Evolutionary conservation across 2,329 filamentous ascomycete species (phyloP).

Genomic region (Cladosporium austrohemisphaericum): DNA sequence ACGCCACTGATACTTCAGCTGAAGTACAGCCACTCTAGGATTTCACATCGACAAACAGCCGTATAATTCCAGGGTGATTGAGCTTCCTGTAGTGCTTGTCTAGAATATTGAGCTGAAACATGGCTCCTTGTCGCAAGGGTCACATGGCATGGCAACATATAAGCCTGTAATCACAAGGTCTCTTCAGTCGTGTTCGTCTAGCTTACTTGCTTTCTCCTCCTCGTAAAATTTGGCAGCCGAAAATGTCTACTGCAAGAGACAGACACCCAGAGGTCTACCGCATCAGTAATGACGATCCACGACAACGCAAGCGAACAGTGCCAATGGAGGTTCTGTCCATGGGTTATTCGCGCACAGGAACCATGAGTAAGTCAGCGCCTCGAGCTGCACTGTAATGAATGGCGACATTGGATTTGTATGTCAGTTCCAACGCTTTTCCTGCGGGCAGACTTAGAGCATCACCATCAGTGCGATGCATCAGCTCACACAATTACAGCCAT

Average conservation of each 20-base stretch:
- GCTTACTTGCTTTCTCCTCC: not conserved
- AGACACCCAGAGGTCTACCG: not conserved
- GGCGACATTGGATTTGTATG: not conserved
- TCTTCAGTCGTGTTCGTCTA: too few species aligned
- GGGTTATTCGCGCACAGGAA: conserved; percentile 26
- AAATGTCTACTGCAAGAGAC: not conserved
- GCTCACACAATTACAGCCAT: conserved; percentile 1
- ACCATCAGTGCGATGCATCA: not conserved
- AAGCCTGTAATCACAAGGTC: too few species aligned
- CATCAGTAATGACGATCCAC: not conserved
- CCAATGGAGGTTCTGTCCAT: conserved; percentile 24
- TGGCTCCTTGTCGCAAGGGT: too few species aligned
- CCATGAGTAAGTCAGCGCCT: conserved; percentile 17
- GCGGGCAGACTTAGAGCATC: not conserved
- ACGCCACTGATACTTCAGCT: too few species aligned
- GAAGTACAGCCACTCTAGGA: too few species aligned
- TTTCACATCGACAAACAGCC: too few species aligned
- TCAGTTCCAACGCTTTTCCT: conserved; percentile 18
- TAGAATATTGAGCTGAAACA: too few species aligned
- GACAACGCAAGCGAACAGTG: conserved; percentile 13
- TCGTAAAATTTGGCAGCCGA: not conserved
- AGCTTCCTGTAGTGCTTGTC: too few species aligned
- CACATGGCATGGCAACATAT: too few species aligned
- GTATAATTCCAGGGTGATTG: too few species aligned
- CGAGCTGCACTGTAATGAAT: not conserved